Conservation (phyloP, 2,329 filamentous ascomycete species). For the Rhynchosporium secalis region DNA sequence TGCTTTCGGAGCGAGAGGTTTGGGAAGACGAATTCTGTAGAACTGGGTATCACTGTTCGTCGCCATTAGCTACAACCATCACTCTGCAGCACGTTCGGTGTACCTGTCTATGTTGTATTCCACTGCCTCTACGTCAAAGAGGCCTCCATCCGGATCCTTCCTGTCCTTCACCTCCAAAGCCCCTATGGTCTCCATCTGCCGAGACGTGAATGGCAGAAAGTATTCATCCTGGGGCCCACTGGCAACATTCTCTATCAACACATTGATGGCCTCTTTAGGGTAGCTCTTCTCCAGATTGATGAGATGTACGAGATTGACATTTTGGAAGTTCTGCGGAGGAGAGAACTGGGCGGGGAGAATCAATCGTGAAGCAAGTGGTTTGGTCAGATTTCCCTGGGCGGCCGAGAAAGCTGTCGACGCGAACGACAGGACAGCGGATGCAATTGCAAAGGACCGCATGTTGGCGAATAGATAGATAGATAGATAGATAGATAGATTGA, state of each 20-base stretch:
- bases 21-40: constrained; percentile 78
- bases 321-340: constrained; percentile 90
- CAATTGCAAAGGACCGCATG: constrained; percentile 45
- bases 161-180: constrained; percentile 91
- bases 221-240: constrained; percentile 81
- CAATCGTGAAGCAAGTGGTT: constrained; percentile 54
- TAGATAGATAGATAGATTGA: too few relatives aligned
- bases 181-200: constrained; percentile 74
- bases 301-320: constrained; percentile 84
- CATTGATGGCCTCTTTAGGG: constrained; percentile 85
- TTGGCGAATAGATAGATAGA: constrained; percentile 26
- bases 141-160: constrained; percentile 68
- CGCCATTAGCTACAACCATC: constrained; percentile 31
- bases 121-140: constrained; percentile 69
- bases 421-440: constrained; percentile 60
- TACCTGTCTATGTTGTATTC: constrained; percentile 63
- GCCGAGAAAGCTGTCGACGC: constrained; percentile 35
- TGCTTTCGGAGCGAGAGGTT: constrained; percentile 70
- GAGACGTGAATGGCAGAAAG: constrained; percentile 81
- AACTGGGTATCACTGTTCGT: constrained; percentile 67
- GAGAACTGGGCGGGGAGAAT: constrained; percentile 68
- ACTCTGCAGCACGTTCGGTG: constrained; percentile 8
- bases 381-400: constrained; percentile 36
- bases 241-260: constrained; percentile 88
- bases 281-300: constrained; percentile 94